phyloP scores from a whole-genome alignment of 2,329 filamentous ascomycete genomes.

The Cladophialophora psammophila region DNA sequence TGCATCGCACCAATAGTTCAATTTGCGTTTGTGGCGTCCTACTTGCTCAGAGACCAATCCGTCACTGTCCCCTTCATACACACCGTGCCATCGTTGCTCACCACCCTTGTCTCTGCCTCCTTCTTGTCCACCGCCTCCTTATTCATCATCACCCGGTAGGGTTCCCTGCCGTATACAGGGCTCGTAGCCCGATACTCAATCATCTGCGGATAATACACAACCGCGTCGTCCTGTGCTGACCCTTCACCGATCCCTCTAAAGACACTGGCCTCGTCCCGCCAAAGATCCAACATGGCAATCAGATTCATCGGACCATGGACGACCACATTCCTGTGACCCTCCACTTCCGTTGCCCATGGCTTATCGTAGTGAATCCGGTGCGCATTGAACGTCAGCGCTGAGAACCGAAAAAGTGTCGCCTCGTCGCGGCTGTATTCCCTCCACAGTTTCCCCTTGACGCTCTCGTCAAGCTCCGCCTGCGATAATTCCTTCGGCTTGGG shows the following conservation, averaged over 20 bases:
- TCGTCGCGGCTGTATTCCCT: slow-evolving; percentile 49
- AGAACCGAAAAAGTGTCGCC: slow-evolving; percentile 54
- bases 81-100: slow-evolving; percentile 42
- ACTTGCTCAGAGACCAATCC: slow-evolving; percentile 28
- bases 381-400: slow-evolving; percentile 54
- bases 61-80: slow-evolving; percentile 45
- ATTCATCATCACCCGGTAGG: slow-evolving; percentile 54
- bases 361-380: slow-evolving; percentile 56
- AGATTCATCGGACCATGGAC: slow-evolving; percentile 55
- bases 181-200: slow-evolving; percentile 59
- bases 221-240: slow-evolving; percentile 37
- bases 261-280: slow-evolving; percentile 49
- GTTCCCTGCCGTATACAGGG: slow-evolving; percentile 59
- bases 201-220: slow-evolving; percentile 47
- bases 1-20: background rate
- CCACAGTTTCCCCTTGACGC: slow-evolving; percentile 36
- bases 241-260: slow-evolving; percentile 30
- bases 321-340: slow-evolving; percentile 53
- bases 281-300: slow-evolving; percentile 53
- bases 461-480: slow-evolving; percentile 33
- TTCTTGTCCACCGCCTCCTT: slow-evolving; percentile 40
- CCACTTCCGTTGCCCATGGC: slow-evolving; percentile 53
- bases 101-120: slow-evolving; percentile 42
- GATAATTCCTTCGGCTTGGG: slow-evolving; percentile 37
- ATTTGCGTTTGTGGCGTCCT: background rate